Conservation (phyloP, 2,329 filamentous ascomycete species). For the Pseudogymnoascus sp. region DNA sequence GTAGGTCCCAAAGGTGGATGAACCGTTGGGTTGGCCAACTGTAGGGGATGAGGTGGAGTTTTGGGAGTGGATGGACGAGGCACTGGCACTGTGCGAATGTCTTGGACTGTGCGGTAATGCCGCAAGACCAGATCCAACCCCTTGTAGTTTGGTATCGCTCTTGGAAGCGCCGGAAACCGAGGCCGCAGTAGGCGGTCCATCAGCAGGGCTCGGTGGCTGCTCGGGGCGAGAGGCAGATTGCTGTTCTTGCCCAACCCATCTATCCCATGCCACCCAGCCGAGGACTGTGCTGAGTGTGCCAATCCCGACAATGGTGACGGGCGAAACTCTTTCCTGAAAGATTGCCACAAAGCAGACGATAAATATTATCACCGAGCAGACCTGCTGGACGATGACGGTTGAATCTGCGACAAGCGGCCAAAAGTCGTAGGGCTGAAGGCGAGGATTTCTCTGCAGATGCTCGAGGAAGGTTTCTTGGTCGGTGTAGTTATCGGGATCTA, state of each 20-base stretch:
- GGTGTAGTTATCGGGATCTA: slow-evolving; percentile 97
- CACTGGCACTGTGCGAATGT: slow-evolving; percentile 47
- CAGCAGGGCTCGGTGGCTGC: slow-evolving; percentile 9
- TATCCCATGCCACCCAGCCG: slow-evolving; percentile 87
- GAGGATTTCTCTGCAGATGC: slow-evolving; percentile 87
- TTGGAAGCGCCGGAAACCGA: background rate
- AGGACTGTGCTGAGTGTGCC: slow-evolving; percentile 74
- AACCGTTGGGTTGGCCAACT: slow-evolving; percentile 26
- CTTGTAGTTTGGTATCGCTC: slow-evolving; percentile 22
- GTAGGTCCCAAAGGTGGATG: slow-evolving; percentile 15
- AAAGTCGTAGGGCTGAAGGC: slow-evolving; percentile 92
- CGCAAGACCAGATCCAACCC: slow-evolving; percentile 37
- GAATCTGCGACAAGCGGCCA: slow-evolving; percentile 94
- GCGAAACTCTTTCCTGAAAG: slow-evolving; percentile 76
- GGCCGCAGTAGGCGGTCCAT: background rate
- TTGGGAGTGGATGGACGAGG: slow-evolving; percentile 45
- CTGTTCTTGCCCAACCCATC: slow-evolving; percentile 72
- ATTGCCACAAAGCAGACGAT: slow-evolving; percentile 91
- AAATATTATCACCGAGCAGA: slow-evolving; percentile 91
- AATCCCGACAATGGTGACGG: slow-evolving; percentile 80
- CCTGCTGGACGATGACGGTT: slow-evolving; percentile 93
- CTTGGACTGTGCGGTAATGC: slow-evolving; percentile 26
- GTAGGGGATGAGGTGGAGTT: slow-evolving; percentile 16
- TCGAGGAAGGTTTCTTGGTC: slow-evolving; percentile 95
- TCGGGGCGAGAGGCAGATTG: slow-evolving; percentile 20